A percentile compares a stretch with the other conserved stretches of the same genome.
Evolutionary conservation across 768 basidiomycete genomes (phyloP).

Genomic region (Artomyces pyxidatus): DNA sequence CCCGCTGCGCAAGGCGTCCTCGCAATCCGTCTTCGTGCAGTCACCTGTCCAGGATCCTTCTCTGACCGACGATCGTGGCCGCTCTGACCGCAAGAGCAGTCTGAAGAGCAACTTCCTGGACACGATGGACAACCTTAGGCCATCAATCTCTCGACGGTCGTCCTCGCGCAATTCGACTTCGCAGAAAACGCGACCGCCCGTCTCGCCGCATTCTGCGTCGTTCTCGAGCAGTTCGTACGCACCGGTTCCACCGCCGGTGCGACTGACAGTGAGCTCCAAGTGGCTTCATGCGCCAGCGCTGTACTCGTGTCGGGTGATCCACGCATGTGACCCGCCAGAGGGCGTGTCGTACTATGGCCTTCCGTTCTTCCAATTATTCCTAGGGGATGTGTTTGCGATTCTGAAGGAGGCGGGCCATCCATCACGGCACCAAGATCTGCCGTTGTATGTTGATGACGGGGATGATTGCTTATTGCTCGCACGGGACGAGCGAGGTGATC

Average conservation of each 20-base stretch:
- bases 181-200: slow-evolving; percentile 3
- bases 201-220: background rate
- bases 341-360: slow-evolving; percentile 62
- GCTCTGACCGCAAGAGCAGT: slow-evolving; percentile 6
- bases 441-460: slow-evolving; percentile 70
- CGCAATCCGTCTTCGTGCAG: slow-evolving; percentile 21
- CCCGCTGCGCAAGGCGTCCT: slow-evolving; percentile 20
- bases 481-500: slow-evolving; percentile 41
- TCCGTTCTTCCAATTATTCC: slow-evolving; percentile 67
- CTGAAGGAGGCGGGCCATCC: slow-evolving; percentile 76
- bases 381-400: slow-evolving; percentile 57
- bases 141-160: slow-evolving; percentile 11
- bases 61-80: slow-evolving; percentile 2
- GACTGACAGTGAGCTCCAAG: slow-evolving; percentile 9
- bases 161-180: slow-evolving; percentile 4
- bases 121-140: background rate
- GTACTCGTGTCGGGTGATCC: slow-evolving; percentile 62
- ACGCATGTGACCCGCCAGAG: slow-evolving; percentile 56
- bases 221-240: slow-evolving; percentile 13
- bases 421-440: slow-evolving; percentile 61
- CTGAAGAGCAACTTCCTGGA: background rate
- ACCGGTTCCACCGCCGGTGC: slow-evolving; percentile 12
- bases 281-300: slow-evolving; percentile 28
- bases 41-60: slow-evolving; percentile 1
- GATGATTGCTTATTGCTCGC: slow-evolving; percentile 73